Evolutionary conservation across 2,329 filamentous ascomycete genomes (phyloP), one percentile per base, ranked within the genome.

Genomic region (Claviceps citrina): DNA sequence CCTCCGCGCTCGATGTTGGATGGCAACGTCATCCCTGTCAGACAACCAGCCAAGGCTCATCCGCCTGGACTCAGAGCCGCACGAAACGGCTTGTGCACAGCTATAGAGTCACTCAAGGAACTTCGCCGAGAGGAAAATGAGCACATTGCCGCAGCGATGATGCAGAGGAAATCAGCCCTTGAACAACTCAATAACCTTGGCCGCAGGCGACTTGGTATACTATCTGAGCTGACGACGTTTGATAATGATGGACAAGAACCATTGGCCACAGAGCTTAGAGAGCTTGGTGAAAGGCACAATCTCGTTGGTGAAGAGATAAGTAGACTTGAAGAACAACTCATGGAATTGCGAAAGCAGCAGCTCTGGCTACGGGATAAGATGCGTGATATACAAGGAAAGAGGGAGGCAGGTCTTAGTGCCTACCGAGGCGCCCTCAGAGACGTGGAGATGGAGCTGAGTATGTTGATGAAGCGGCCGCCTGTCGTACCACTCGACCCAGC

Each of bases 371-470:
- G 71, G 44, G 67, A 67, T 3, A 68, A 73, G 50, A 73, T 84
- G 34, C 66, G 71, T 6, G 74, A 79, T 41, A 67, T 76, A 1
- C 68, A 70, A 46, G 85, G 78, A 48, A 68, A 69, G 40, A 65
- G 78, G 28, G 81, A 85, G 53, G 77, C 81, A 2, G 76, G 75
- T n/a, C 55, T 85, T 12, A 82, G 78, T 41, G 78, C 79, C 0
- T 86, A 84, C 54, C 73, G 69, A 16, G 72, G 77, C 1, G 78
- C 79, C 4, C 59, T 84, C 27, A 71, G 65, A 41, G 71, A 83
- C 40, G 68, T 83, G 5, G 78, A 86, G 44, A 63, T 62, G 12
- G 72, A 81, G 40, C 66, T 84, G 5, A 59, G 62, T 5, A 62
- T 61, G 4, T 70, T 86, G 43, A 61, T 86, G 48, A 64, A 60